Conservation (phyloP, 2,329 filamentous ascomycete species). For the Didymella pinodella region DNA sequence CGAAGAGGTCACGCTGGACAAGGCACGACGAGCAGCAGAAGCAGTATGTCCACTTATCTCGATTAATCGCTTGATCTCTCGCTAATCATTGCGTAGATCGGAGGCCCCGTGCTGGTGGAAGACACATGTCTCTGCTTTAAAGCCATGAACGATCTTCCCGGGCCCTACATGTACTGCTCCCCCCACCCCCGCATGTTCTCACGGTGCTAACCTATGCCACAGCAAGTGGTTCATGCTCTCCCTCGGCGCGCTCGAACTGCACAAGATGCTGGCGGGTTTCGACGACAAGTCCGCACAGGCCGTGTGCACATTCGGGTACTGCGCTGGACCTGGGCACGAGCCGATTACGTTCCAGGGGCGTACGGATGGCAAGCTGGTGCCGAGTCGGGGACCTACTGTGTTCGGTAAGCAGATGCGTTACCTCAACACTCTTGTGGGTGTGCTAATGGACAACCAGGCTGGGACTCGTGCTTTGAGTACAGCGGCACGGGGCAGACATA, state of each 20-base stretch:
- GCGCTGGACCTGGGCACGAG: slow-evolving; percentile 81
- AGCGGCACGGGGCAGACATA: slow-evolving; percentile 75
- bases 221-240: slow-evolving; percentile 94
- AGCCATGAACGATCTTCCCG: slow-evolving; percentile 87
- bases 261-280: slow-evolving; percentile 88
- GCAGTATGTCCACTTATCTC: slow-evolving; percentile 60
- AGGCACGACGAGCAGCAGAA: slow-evolving; percentile 83
- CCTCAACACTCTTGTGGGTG: background rate
- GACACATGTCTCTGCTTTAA: slow-evolving; percentile 95
- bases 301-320: slow-evolving; percentile 96
- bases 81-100: slow-evolving; percentile 61
- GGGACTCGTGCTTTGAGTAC: slow-evolving; percentile 97
- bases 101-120: slow-evolving; percentile 91
- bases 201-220: slow-evolving; percentile 8
- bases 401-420: slow-evolving; percentile 72
- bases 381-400: slow-evolving; percentile 76
- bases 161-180: slow-evolving; percentile 82
- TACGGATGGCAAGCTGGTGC: slow-evolving; percentile 85
- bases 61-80: slow-evolving; percentile 6
- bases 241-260: slow-evolving; percentile 83
- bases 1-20: slow-evolving; percentile 89
- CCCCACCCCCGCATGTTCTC: background rate
- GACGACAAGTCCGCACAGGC: slow-evolving; percentile 90
- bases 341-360: slow-evolving; percentile 90
- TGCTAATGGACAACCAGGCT: slow-evolving; percentile 65